These are phyloP conservation scores for Amanita thiersii DNA, from an alignment of 768 basidiomycete species.

Conservation along the genomic window DNA sequence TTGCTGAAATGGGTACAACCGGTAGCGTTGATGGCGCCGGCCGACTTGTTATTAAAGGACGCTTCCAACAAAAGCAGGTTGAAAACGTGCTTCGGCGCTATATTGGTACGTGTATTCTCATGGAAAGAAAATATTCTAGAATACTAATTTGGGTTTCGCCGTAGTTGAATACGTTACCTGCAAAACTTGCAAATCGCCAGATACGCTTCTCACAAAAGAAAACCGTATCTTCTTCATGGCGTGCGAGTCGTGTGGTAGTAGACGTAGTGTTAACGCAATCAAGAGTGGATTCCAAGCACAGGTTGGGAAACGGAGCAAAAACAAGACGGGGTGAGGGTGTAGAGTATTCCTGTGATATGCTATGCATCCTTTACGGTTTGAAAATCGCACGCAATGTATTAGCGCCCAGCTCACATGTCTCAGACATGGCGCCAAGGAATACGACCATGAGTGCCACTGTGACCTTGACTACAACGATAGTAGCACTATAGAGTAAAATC, in stretches of 20 bases:
- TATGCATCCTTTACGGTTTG: no score
- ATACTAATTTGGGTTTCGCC: not conserved
- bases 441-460: not conserved
- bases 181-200: conserved; percentile 98
- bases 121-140: not conserved
- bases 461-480: not conserved
- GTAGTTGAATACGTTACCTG: conserved; percentile 97
- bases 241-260: conserved; percentile 84
- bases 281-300: conserved; percentile 99
- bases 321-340: conserved; percentile 53
- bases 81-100: conserved; percentile 95
- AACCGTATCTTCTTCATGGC: conserved; percentile 99
- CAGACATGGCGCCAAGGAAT: not conserved
- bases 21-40: conserved; percentile 91
- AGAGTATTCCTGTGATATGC: not conserved
- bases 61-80: conserved; percentile 97
- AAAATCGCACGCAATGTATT: no score
- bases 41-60: conserved; percentile 92
- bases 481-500: no score
- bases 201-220: conserved; percentile 94
- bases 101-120: conserved; percentile 63
- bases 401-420: no score
- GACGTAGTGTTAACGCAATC: conserved; percentile 91
- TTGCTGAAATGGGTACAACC: conserved; percentile 97
- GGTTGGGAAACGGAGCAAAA: conserved; percentile 81